Conservation (phyloP, 371 early-diverging fungal genomes). For the Zychaea mexicana region DNA sequence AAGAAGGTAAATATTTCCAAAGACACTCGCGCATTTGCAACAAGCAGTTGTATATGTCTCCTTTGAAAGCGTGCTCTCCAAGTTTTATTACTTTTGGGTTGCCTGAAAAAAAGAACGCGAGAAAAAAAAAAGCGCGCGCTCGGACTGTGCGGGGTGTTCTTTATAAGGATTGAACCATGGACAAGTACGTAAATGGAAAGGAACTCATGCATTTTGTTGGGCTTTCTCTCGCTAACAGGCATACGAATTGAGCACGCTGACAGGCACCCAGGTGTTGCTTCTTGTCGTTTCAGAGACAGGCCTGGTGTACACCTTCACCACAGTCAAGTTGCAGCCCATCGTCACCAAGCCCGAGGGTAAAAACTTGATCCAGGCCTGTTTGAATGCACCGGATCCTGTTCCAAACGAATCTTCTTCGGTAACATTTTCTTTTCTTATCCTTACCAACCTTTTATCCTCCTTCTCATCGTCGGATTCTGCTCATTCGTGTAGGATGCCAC, state of each 20-base stretch:
- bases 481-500: neutral
- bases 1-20: slow-evolving; percentile 77
- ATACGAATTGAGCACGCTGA: slow-evolving; percentile 95
- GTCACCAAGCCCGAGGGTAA: slow-evolving; percentile 95
- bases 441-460: neutral
- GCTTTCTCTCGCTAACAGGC: slow-evolving; percentile 63
- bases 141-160: too few species aligned
- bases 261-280: slow-evolving; percentile 97
- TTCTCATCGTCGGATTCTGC: neutral
- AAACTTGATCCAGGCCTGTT: slow-evolving; percentile 93
- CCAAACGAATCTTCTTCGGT: slow-evolving; percentile 23
- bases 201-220: slow-evolving; percentile 9
- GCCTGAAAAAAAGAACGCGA: slow-evolving; percentile 3
- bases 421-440: neutral
- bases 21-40: neutral
- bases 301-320: slow-evolving; percentile 98
- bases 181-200: neutral
- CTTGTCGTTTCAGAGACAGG: slow-evolving; percentile 98
- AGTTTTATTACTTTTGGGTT: too few species aligned
- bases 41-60: too few species aligned
- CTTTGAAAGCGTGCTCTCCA: neutral
- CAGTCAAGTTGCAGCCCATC: slow-evolving; percentile 94
- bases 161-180: too few species aligned
- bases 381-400: slow-evolving; percentile 80
- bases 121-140: neutral